These are phyloP conservation scores for Fagopyrum homotropicum DNA, from an alignment of 148 eudicot species.

Conservation along the genomic window DNA sequence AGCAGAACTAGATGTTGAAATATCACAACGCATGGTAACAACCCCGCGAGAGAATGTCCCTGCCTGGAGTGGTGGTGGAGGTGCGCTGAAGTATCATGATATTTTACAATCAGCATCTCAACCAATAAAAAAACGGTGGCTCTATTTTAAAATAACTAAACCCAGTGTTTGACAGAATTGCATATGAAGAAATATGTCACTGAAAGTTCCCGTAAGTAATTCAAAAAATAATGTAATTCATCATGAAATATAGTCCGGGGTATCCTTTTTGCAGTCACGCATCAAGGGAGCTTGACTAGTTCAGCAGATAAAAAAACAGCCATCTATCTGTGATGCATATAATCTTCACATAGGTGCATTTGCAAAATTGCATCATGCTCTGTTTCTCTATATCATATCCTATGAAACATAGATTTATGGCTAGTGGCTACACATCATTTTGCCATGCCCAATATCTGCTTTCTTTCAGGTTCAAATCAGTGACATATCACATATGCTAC, in stretches of 20 bases:
- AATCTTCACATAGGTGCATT: not conserved
- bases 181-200: not conserved
- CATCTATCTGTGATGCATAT: not conserved
- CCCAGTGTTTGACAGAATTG: not conserved
- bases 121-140: not conserved
- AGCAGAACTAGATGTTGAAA: slow-evolving; percentile 79
- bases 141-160: not conserved
- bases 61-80: slow-evolving; percentile 98
- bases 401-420: not conserved
- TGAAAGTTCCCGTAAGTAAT: not conserved
- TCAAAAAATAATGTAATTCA: not conserved
- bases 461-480: not conserved
- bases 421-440: slow-evolving; percentile 1
- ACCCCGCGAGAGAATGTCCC: slow-evolving; percentile 94
- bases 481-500: not conserved
- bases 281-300: not conserved
- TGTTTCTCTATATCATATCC: not conserved
- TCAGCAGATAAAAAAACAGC: not conserved
- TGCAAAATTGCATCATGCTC: not conserved
- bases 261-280: not conserved
- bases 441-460: not conserved
- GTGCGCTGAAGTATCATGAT: slow-evolving; percentile 56
- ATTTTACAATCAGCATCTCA: slow-evolving; percentile 1
- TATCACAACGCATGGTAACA: slow-evolving; percentile 94
- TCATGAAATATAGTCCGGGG: not conserved